Percentiles rank a stretch among this genome's conserved stretches.
These are phyloP conservation scores for Dovyalis caffra DNA, from an alignment of 345 rosid genomes.

Conservation along the genomic window DNA sequence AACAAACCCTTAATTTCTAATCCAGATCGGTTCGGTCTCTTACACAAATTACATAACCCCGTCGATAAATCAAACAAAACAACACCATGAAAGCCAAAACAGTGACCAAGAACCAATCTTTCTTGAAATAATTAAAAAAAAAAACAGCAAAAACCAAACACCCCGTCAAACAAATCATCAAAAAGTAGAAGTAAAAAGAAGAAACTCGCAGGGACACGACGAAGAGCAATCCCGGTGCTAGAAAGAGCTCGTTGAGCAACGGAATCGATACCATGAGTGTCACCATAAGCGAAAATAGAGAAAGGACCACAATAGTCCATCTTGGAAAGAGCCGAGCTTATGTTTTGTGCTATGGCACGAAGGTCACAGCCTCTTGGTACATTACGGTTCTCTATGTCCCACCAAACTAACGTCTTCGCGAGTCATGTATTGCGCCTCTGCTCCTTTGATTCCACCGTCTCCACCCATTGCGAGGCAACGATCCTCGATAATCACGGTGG, in stretches of 20 bases:
- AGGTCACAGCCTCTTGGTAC: conserved; percentile 69
- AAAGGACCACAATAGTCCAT: conserved; percentile 76
- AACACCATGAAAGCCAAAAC: not conserved
- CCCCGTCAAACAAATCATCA: not conserved
- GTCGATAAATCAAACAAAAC: not conserved
- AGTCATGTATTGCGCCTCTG: conserved; percentile 59
- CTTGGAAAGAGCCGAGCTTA: conserved; percentile 69
- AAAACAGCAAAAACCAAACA: not conserved
- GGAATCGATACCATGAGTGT: conserved; percentile 59
- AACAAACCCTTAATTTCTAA: not conserved
- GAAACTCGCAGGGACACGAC: conserved; percentile 86
- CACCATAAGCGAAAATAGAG: conserved; percentile 86
- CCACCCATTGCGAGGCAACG: not conserved
- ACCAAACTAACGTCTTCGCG: conserved; percentile 91
- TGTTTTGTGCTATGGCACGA: conserved; percentile 80
- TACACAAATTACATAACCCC: not conserved
- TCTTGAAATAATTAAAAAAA: not conserved
- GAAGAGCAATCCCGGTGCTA: conserved; percentile 83
- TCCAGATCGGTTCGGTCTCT: not conserved
- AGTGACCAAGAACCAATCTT: not conserved
- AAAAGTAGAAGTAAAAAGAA: not conserved
- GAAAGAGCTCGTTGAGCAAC: conserved; percentile 75
- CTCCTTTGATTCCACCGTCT: conserved; percentile 14
- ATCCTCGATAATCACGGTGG: not conserved
- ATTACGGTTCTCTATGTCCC: conserved; percentile 93